Evolutionary conservation across 805 yeast genomes (phyloP).

Genomic region (Cyberlindnera xylosilytica): DNA sequence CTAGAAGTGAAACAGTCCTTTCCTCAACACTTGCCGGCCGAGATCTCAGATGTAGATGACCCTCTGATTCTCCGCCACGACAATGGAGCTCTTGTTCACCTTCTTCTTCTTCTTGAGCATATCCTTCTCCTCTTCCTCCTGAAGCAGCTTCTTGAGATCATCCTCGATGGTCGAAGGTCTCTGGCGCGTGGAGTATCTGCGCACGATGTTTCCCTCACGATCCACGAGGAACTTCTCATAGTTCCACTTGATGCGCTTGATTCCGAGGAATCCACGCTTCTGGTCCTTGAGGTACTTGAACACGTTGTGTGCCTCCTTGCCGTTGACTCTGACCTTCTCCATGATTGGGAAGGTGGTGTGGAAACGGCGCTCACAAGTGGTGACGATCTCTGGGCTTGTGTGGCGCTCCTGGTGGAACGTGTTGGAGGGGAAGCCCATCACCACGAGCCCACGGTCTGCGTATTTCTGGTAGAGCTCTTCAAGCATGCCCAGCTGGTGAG

Average conservation of each 20-base stretch:
- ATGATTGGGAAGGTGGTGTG: conserved; percentile 83
- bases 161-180: conserved; percentile 22
- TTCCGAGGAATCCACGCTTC: conserved; percentile 55
- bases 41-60: conserved; percentile 10
- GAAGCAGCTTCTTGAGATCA: not conserved
- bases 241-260: conserved; percentile 68
- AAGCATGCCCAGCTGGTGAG: conserved; percentile 73
- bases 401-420: conserved; percentile 78
- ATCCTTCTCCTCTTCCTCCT: not conserved
- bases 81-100: conserved; percentile 3
- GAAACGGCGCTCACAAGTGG: conserved; percentile 68
- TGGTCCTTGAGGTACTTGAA: conserved; percentile 65
- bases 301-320: conserved; percentile 64
- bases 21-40: no score
- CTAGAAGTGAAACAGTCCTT: not conserved
- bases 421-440: conserved; percentile 88
- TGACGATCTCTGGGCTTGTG: conserved; percentile 69
- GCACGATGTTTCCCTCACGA: conserved; percentile 51
- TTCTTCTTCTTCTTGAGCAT: conserved; percentile 1
- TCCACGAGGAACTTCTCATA: conserved; percentile 67
- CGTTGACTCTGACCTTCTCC: conserved; percentile 78
- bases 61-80: conserved; percentile 8
- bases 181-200: conserved; percentile 52
- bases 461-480: conserved; percentile 67
- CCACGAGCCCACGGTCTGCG: conserved; percentile 56